A percentile compares a stretch with the other conserved stretches of the same genome.
phyloP scores from a whole-genome alignment of 83 land plant genomes.

The Picea mariana region DNA sequence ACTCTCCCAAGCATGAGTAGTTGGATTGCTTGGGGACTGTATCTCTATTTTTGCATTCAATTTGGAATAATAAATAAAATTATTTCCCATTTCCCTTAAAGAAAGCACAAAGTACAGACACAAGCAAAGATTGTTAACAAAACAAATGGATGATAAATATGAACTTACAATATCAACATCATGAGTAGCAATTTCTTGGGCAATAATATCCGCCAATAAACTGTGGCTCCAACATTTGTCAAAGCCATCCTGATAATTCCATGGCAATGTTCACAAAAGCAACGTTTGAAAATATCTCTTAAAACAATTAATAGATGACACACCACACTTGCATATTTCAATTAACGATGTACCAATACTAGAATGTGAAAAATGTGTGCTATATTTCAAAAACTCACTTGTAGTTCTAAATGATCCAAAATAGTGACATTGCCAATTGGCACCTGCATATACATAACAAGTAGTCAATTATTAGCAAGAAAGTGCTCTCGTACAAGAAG shows the following conservation, averaged over 20 bases:
- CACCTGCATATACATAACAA: constrained; percentile 10
- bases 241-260: constrained; percentile 5
- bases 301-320: not conserved
- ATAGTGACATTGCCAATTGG: not conserved
- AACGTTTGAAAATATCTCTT: not conserved
- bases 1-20: not conserved
- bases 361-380: not conserved
- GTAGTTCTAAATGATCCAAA: constrained; percentile 10
- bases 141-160: not conserved
- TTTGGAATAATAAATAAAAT: not conserved
- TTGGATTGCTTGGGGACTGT: not conserved
- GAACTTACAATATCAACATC: constrained; percentile 2
- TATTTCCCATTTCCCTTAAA: not conserved
- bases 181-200: not conserved
- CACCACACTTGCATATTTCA: not conserved
- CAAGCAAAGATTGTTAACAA: not conserved
- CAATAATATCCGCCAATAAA: constrained; percentile 3
- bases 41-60: not conserved
- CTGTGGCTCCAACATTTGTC: constrained; percentile 7
- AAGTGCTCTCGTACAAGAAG: not conserved
- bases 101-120: not conserved
- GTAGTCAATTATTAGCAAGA: not conserved
- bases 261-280: not conserved
- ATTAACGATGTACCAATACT: not conserved
- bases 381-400: not conserved